Evolutionary conservation across 495 filamentous ascomycete genomes (phyloP).

Genomic region (Pyrenula aspistea): DNA sequence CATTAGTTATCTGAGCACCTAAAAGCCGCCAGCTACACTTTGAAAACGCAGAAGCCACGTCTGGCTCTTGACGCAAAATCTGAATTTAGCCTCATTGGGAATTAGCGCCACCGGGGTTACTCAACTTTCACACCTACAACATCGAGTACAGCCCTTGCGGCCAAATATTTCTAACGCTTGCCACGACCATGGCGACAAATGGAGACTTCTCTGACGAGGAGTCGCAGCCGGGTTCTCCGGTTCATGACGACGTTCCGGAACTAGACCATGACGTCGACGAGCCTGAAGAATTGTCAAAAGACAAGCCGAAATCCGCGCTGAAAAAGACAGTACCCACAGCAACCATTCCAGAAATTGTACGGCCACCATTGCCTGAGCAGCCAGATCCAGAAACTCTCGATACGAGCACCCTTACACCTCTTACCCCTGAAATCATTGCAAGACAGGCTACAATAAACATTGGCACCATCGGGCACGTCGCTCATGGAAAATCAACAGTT

Average conservation of each 20-base stretch:
- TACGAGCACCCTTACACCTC: slow-evolving; percentile 60
- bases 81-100: too few relatives aligned
- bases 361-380: slow-evolving; percentile 69
- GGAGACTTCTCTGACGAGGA: slow-evolving; percentile 52
- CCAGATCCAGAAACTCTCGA: slow-evolving; percentile 81
- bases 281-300: slow-evolving; percentile 20
- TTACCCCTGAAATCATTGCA: slow-evolving; percentile 92
- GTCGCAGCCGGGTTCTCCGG: slow-evolving; percentile 46
- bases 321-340: slow-evolving; percentile 42
- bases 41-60: too few relatives aligned
- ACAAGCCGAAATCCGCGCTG: slow-evolving; percentile 53
- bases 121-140: too few relatives aligned
- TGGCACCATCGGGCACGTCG: slow-evolving; percentile 96
- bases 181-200: slow-evolving; percentile 50
- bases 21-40: too few relatives aligned
- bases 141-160: too few relatives aligned
- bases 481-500: slow-evolving; percentile 95
- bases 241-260: slow-evolving; percentile 39
- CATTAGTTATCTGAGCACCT: too few relatives aligned
- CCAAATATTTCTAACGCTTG: too few relatives aligned
- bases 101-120: too few relatives aligned
- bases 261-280: slow-evolving; percentile 40
- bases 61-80: too few relatives aligned
- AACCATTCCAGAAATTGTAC: slow-evolving; percentile 30
- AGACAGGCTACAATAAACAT: slow-evolving; percentile 99